Conservation (phyloP, 768 basidiomycete genomes). For the Agrocybe chaxingu region DNA sequence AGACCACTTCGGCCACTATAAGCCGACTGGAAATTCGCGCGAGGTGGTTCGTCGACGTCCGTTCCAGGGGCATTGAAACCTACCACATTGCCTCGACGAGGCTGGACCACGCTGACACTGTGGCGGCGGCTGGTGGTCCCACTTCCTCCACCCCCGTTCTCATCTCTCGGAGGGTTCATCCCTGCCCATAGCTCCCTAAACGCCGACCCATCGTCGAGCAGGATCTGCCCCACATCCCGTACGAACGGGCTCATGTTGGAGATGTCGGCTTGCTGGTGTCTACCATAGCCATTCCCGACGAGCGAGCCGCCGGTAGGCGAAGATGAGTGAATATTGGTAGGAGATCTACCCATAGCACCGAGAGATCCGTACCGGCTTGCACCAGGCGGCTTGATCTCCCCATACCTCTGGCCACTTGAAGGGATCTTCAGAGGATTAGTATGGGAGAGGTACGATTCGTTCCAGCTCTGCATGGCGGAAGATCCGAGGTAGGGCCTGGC, state of each 20-base stretch:
- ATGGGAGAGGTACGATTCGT: conserved; percentile 47
- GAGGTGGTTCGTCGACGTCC: conserved; percentile 33
- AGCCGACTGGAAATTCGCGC: conserved; percentile 29
- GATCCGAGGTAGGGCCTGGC: conserved; percentile 41
- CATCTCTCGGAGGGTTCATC: conserved; percentile 60
- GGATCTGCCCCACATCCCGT: conserved; percentile 77
- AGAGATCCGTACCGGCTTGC: conserved; percentile 63
- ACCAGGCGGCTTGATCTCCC: conserved; percentile 61
- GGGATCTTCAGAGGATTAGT: conserved; percentile 58
- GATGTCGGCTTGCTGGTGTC: conserved; percentile 45
- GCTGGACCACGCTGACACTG: conserved; percentile 81
- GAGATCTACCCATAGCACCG: conserved; percentile 53
- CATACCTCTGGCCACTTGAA: conserved; percentile 38
- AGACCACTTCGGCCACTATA: conserved; percentile 53
- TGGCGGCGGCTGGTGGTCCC: conserved; percentile 82
- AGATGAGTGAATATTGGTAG: conserved; percentile 49
- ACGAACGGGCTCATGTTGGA: conserved; percentile 86
- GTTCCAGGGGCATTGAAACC: conserved; percentile 63
- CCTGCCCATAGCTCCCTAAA: conserved; percentile 76
- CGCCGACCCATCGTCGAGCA: conserved; percentile 69
- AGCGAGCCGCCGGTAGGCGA: conserved; percentile 40
- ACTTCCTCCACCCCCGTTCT: conserved; percentile 62
- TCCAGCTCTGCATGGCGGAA: conserved; percentile 56
- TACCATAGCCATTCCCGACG: conserved; percentile 43
- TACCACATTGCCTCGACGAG: conserved; percentile 59